Evolutionary conservation across 108 stramenopile species (phyloP).

Genomic region (Fistulifera solaris): DNA sequence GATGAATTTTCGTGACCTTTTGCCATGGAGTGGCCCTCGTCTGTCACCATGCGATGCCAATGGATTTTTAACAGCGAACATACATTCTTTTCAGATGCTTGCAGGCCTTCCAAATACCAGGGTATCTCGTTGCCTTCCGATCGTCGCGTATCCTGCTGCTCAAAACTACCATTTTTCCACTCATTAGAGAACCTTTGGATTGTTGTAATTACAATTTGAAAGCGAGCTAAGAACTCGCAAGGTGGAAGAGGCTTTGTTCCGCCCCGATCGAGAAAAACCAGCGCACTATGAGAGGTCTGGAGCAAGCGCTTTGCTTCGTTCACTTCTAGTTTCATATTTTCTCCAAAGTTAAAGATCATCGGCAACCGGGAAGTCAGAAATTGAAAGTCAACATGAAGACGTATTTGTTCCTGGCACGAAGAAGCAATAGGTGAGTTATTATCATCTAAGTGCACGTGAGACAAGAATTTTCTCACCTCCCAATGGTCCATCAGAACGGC

Average conservation of each 20-base stretch:
- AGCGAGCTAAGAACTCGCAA: constrained; percentile 44
- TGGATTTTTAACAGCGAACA: constrained; percentile 68
- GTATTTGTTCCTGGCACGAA: constrained; percentile 46
- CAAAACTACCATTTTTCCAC: constrained; percentile 71
- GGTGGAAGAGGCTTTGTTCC: constrained; percentile 43
- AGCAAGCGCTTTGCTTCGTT: constrained; percentile 14
- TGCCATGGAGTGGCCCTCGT: constrained; percentile 84
- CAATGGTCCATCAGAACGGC: constrained; percentile 63
- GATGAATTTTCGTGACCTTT: constrained; percentile 42
- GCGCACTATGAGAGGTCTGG: constrained; percentile 29
- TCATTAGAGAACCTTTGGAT: constrained; percentile 57
- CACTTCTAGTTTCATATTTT: constrained; percentile 23
- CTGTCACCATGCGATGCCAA: constrained; percentile 69
- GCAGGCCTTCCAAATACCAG: constrained; percentile 1
- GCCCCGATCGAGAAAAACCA: constrained; percentile 61
- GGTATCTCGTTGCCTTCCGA: not conserved
- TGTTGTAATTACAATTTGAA: constrained; percentile 62
- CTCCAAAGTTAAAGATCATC: constrained; percentile 28
- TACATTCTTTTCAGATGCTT: constrained; percentile 13
- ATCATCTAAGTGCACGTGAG: not conserved
- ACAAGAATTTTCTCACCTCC: constrained; percentile 30
- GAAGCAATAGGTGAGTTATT: not conserved
- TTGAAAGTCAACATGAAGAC: constrained; percentile 37
- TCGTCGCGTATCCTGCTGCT: constrained; percentile 37
- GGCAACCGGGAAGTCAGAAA: constrained; percentile 31